phyloP scores from a whole-genome alignment of 495 filamentous ascomycete species.

The Oidiodendron maius region DNA sequence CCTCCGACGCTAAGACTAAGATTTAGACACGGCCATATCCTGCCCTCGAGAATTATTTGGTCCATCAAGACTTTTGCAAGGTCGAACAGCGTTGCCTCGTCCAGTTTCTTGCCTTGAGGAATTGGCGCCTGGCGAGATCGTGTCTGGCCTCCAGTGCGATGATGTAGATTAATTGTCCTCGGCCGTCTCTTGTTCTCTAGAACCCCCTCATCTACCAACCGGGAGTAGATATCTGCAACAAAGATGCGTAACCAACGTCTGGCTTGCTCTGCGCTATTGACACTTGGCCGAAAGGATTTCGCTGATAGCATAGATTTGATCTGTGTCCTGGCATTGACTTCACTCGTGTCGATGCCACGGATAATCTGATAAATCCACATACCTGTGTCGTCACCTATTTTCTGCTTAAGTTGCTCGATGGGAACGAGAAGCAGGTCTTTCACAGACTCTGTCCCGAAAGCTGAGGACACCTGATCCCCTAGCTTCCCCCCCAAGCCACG shows the following conservation, averaged over 20 bases:
- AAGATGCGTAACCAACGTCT: constrained; percentile 88
- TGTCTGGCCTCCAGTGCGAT: constrained; percentile 63
- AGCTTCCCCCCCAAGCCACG: constrained; percentile 95
- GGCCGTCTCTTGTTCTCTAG: constrained; percentile 84
- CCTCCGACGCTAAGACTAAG: constrained; percentile 79
- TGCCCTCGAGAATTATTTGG: constrained; percentile 71
- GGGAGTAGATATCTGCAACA: constrained; percentile 82
- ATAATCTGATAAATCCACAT: constrained; percentile 83
- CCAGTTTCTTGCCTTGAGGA: constrained; percentile 64
- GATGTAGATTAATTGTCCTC: constrained; percentile 75
- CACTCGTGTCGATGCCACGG: constrained; percentile 77
- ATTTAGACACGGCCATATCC: constrained; percentile 82
- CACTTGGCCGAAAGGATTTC: constrained; percentile 86
- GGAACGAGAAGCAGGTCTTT: constrained; percentile 67
- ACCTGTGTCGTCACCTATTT: constrained; percentile 80
- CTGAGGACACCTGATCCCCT: constrained; percentile 72
- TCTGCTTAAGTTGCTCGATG: constrained; percentile 71
- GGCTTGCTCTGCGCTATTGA: constrained; percentile 75
- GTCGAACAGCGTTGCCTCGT: constrained; percentile 67
- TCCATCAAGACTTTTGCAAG: constrained; percentile 69
- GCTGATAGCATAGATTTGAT: constrained; percentile 99
- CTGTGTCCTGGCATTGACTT: constrained; percentile 85
- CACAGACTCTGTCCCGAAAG: constrained; percentile 76
- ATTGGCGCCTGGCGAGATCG: constrained; percentile 71
- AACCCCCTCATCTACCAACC: constrained; percentile 87